These are phyloP conservation scores for Epichloe bromicola DNA, from an alignment of 2,329 filamentous ascomycete species.

Conservation along the genomic window DNA sequence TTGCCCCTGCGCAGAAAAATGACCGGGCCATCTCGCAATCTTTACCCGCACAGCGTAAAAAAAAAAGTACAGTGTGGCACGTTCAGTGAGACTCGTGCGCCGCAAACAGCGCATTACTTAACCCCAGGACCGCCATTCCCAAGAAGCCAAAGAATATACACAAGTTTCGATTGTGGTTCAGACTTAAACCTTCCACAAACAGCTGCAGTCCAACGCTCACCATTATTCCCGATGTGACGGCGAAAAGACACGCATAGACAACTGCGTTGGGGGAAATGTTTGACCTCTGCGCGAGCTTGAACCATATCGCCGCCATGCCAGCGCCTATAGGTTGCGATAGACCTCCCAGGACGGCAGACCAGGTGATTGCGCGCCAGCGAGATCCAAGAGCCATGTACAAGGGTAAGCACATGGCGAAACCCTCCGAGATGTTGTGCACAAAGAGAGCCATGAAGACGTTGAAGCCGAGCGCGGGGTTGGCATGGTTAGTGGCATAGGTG, in stretches of 20 bases:
- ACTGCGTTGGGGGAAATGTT: conserved; percentile 38
- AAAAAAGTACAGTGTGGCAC: neutral
- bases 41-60: neutral
- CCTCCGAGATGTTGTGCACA: conserved; percentile 96
- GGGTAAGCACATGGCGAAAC: conserved; percentile 85
- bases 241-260: conserved; percentile 75
- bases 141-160: conserved; percentile 72
- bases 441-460: conserved; percentile 92
- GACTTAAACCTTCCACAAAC: conserved; percentile 70
- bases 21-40: neutral
- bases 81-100: conserved; percentile 18
- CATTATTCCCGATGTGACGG: conserved; percentile 87
- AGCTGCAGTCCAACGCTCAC: conserved; percentile 81
- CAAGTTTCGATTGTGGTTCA: conserved; percentile 67
- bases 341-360: conserved; percentile 73
- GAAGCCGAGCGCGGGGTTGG: conserved; percentile 76
- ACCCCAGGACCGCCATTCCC: conserved; percentile 76
- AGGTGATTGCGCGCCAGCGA: conserved; percentile 68
- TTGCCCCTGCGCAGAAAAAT: neutral
- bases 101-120: conserved; percentile 75
- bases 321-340: conserved; percentile 80
- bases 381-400: conserved; percentile 82
- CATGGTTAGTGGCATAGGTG: conserved; percentile 95
- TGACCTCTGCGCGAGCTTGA: conserved; percentile 50
- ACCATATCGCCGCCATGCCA: conserved; percentile 73